These are phyloP conservation scores for Verruconis gallopava DNA, from an alignment of 2,329 filamentous ascomycete genomes.

Conservation along the genomic window DNA sequence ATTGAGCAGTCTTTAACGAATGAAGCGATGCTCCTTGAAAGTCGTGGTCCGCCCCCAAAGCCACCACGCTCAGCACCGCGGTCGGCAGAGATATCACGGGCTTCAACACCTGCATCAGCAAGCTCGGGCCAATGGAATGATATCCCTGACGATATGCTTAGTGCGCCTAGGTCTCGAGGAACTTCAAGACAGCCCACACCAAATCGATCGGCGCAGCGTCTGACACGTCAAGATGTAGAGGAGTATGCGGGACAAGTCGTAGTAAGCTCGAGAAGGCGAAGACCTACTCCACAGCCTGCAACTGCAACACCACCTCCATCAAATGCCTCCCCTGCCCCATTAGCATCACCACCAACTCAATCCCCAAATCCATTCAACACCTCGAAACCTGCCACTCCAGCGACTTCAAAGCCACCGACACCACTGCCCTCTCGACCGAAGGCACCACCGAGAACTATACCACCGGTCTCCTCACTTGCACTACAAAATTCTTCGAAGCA, in stretches of 20 bases:
- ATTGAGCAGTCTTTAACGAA: conserved; percentile 26
- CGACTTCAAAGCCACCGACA: conserved; percentile 22
- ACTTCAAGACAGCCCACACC: conserved; percentile 24
- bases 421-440: conserved; percentile 31
- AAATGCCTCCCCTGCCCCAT: conserved; percentile 11
- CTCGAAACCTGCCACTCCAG: conserved; percentile 14
- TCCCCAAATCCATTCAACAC: conserved; percentile 28
- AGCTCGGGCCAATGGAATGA: not conserved
- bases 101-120: conserved; percentile 12
- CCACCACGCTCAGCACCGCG: conserved; percentile 18
- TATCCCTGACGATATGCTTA: conserved; percentile 16
- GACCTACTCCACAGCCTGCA: conserved; percentile 36
- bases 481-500: conserved; percentile 66
- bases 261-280: conserved; percentile 65
- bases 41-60: conserved; percentile 41
- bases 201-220: conserved; percentile 39
- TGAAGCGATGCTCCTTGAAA: conserved; percentile 67
- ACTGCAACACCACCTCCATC: not conserved
- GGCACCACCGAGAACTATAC: conserved; percentile 46
- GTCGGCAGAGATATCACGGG: conserved; percentile 11
- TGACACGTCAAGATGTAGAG: conserved; percentile 62
- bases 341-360: conserved; percentile 22
- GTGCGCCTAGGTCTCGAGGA: conserved; percentile 25
- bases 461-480: conserved; percentile 53
- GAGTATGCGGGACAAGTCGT: conserved; percentile 75